Percentiles rank a stretch among this genome's conserved stretches.
phyloP scores from a whole-genome alignment of 352 stramenopile genomes.

The Hyaloperonospora brassicae region DNA sequence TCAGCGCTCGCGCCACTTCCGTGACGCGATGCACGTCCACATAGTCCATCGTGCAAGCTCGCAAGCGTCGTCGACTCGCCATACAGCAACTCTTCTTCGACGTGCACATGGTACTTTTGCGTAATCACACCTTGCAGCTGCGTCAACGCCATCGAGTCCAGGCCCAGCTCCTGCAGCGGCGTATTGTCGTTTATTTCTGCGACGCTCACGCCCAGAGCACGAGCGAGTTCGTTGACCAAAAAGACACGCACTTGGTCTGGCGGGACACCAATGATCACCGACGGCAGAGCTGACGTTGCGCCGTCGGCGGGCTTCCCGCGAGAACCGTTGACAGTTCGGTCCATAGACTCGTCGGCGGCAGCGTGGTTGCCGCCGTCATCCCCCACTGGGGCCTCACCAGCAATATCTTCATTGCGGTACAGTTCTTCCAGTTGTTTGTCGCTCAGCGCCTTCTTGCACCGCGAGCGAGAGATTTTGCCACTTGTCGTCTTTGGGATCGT shows the following conservation, averaged over 20 bases:
- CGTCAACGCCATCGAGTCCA: conserved; percentile 92
- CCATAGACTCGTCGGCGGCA: conserved; percentile 24
- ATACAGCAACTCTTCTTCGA: conserved; percentile 92
- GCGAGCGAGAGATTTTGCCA: conserved; percentile 95
- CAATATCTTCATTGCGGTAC: conserved; percentile 78
- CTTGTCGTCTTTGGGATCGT: conserved; percentile 97
- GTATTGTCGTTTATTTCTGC: conserved; percentile 39
- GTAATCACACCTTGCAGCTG: conserved; percentile 92
- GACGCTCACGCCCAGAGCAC: conserved; percentile 46
- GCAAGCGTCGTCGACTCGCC: conserved; percentile 79
- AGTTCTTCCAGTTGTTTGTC: conserved; percentile 54
- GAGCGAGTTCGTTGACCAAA: conserved; percentile 50
- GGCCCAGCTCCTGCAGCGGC: conserved; percentile 66
- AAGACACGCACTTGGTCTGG: conserved; percentile 50
- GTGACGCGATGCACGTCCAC: conserved; percentile 25
- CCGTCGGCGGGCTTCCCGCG: no score
- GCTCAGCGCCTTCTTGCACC: conserved; percentile 64
- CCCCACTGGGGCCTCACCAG: conserved; percentile 34
- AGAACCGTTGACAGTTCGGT: conserved; percentile 18
- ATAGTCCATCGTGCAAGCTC: conserved; percentile 69
- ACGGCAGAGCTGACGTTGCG: no score
- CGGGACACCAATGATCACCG: conserved; percentile 43
- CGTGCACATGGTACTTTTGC: conserved; percentile 82
- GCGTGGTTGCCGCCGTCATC: conserved; percentile 35
- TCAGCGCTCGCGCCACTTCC: conserved; percentile 8